Base-by-base conservation (phyloP, 257 asterid species). In the Prunella vulgaris region DNA sequence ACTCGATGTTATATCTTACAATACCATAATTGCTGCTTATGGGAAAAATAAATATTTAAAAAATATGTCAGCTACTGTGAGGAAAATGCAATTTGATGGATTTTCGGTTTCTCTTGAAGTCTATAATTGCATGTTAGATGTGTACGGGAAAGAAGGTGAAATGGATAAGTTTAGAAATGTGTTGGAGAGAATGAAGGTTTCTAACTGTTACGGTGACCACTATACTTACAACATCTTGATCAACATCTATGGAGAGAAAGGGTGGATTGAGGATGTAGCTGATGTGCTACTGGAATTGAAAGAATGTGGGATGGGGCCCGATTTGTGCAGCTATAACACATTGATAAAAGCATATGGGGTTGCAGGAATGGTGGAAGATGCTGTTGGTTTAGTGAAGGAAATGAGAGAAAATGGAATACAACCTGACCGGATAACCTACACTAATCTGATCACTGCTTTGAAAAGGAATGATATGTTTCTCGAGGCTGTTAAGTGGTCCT, bases 401-500 rank as follows among this genome's bases (percentile, higher is more conserved):
- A 92, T 92, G 97, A 83, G 98, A 73, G 70, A 70, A 60, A 88
- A 80, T 15, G 88, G 95, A 65, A 77, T 90, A 42, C 84, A 85
- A 68, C 97, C 98, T 0, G 96, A 92, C 62, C 64, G 83, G 59
- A 52, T 90, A 68, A 92, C 98, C 5, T 92, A 86, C 60, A 62
- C 70, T 49, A 92, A 88, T 79, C 78, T 92, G 74, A 85, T 92
- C 38, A 73, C 71, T 53, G 93, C 97, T 53, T 60, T 92, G 66
- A 80, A 65, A 66, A 90, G 72, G 79, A 92, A 90, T 66, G 97
- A 92, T 57, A 90, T 79, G 97, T 84, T 85, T 78, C 80, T 92
- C 1, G 96, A 92, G 85, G 96, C 98, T 67, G 97, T 86, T n/a
- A 92, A 87, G 81, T 92, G 98, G 98, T 92, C 98, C 27, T 85